Evolutionary conservation across 306 rosid genomes (phyloP), one percentile per base, ranked within the genome.

Genomic region (Casuarina glauca): DNA sequence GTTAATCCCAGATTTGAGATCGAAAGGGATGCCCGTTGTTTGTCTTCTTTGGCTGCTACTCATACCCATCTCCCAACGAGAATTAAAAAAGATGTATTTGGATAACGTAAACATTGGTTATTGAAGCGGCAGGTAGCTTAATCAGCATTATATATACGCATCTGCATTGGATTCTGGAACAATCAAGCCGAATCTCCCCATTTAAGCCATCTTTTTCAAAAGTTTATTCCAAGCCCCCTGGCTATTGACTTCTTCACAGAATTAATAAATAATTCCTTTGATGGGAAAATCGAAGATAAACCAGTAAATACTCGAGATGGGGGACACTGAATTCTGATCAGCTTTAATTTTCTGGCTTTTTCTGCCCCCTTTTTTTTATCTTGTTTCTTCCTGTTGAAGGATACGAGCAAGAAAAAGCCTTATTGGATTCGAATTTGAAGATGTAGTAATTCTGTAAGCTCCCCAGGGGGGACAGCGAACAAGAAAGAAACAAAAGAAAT

Each of bases 401-500:
- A 58, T 7, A 57, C n/a, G 64, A 57, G 9, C 3, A 57, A 57
- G 9, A 57, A 3, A 70, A 81, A 75, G 12, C 51, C 51, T 9
- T 8, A 2, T 75, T 70, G 48, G 35, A 36, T 41, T 49, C 54
- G 39, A 51, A 75, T 49, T 26, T 42, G 26, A 9, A 9, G 0
- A 52, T 60, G 75, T 20, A 20, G 26, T 20, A 38, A 63, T 69
- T 46, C 3, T 20, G 0, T 16, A 15, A 9, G 51, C 0, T 44
- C 48, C 50, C 54, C 7, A 26, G 68, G 32, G 32, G 32, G 70
- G 80, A 57, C 70, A 80, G 73, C 1, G 63, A 53, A 75, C 13
- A 44, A 41, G 74, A 72, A 39, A 83, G 69, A 67, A 50, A 55
- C 69, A 76, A 73, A 84, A 26, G 32, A 58, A 74, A 32, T 69